Percentiles rank a stretch among this genome's conserved stretches.
Evolutionary conservation across 345 rosid genomes (phyloP).

Genomic region (Passiflora organensis): DNA sequence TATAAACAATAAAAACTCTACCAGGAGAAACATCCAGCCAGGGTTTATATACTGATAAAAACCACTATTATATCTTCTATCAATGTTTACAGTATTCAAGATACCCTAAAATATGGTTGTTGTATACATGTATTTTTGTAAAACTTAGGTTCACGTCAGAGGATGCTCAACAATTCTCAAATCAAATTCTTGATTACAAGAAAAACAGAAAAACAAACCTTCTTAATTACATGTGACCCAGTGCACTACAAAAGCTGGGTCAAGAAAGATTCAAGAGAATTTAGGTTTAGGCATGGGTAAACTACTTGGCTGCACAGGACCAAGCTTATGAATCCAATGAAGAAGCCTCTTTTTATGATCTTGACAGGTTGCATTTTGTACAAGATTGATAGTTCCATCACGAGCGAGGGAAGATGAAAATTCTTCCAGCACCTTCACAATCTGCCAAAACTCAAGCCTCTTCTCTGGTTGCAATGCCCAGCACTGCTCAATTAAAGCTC

Average conservation of each 20-base stretch:
- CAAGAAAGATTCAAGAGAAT: constrained; percentile 39
- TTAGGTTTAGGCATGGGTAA: constrained; percentile 56
- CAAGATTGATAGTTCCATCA: constrained; percentile 64
- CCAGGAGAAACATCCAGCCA: not conserved
- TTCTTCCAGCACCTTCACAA: constrained; percentile 82
- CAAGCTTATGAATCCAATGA: constrained; percentile 89
- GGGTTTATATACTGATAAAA: not conserved
- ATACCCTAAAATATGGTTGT: constrained; percentile 11
- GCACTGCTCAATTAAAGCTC: constrained; percentile 85
- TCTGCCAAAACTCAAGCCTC: constrained; percentile 95
- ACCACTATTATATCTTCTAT: not conserved
- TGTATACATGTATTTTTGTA: constrained; percentile 7
- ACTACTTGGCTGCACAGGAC: constrained; percentile 41
- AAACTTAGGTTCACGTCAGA: constrained; percentile 4
- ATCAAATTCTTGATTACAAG: constrained; percentile 23
- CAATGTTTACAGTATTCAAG: constrained; percentile 1
- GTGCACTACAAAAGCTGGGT: constrained; percentile 31
- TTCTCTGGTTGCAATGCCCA: constrained; percentile 85
- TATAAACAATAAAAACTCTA: not conserved
- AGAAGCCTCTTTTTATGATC: constrained; percentile 78
- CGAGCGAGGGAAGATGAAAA: constrained; percentile 54
- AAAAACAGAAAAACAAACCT: constrained; percentile 21
- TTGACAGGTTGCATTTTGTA: constrained; percentile 35
- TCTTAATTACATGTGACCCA: constrained; percentile 43
- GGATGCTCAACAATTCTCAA: constrained; percentile 7